Conservation (phyloP, 371 early-diverging fungal genomes). For the Mucor indicus region DNA sequence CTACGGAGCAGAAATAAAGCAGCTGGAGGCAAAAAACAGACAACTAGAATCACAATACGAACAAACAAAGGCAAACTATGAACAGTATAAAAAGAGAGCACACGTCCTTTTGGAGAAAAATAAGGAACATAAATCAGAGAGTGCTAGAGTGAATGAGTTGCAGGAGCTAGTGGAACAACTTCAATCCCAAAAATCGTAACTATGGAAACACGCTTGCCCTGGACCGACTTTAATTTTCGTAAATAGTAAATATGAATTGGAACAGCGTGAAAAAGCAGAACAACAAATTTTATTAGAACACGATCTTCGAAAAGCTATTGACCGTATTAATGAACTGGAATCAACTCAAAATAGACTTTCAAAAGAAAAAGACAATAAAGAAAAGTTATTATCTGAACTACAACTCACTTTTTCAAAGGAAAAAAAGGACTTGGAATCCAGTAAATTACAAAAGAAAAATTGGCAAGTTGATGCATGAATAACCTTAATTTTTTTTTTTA, state of each 20-base stretch:
- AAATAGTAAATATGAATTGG: conserved; percentile 14
- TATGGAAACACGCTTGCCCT: not conserved
- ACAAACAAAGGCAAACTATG: conserved; percentile 47
- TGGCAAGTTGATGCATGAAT: too few species aligned
- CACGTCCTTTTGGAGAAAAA: conserved; percentile 51
- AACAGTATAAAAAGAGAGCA: conserved; percentile 64
- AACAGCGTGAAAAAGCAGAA: conserved; percentile 26
- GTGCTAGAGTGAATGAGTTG: conserved; percentile 30
- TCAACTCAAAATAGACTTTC: conserved; percentile 25
- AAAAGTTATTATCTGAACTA: not conserved
- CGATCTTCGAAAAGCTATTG: conserved; percentile 49
- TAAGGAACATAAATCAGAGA: conserved; percentile 22
- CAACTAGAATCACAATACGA: conserved; percentile 45
- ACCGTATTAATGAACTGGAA: conserved; percentile 48
- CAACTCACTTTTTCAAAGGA: not conserved
- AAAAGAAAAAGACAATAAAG: conserved; percentile 3
- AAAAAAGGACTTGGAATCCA: conserved; percentile 3
- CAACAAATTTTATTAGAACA: conserved; percentile 37
- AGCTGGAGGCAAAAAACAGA: conserved; percentile 51
- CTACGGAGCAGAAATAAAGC: conserved; percentile 45
- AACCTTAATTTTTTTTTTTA: too few species aligned
- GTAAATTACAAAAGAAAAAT: too few species aligned
- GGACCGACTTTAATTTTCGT: not conserved
- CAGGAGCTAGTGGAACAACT: conserved; percentile 33
- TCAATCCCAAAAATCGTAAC: conserved; percentile 27